phyloP scores from a whole-genome alignment of 257 asterid genomes.

The Solanum dulcamara region DNA sequence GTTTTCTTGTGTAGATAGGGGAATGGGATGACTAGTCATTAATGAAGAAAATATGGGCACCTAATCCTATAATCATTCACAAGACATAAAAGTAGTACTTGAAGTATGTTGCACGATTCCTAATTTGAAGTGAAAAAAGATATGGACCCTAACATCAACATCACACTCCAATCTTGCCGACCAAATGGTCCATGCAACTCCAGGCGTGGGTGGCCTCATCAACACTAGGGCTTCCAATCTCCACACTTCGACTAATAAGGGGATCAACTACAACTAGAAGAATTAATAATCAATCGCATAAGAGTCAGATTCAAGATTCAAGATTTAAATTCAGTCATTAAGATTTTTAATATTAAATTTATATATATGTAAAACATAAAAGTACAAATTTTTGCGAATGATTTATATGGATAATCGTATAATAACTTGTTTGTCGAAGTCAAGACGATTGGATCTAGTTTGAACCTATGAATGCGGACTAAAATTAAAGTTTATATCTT shows the following conservation, averaged over 20 bases:
- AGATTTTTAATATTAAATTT: too few species aligned
- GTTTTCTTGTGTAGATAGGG: neutral
- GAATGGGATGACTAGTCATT: neutral
- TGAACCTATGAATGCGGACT: neutral
- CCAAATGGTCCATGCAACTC: neutral
- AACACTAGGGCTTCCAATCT: neutral
- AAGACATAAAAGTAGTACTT: neutral
- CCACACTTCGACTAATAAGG: neutral
- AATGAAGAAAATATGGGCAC: neutral
- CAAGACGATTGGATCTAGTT: neutral
- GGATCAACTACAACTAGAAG: neutral
- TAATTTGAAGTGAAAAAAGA: neutral
- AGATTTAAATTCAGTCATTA: neutral
- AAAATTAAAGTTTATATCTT: too few species aligned
- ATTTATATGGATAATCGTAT: too few species aligned
- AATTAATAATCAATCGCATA: too few species aligned
- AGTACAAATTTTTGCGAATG: too few species aligned
- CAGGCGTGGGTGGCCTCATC: neutral
- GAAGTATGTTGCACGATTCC: constrained; percentile 1
- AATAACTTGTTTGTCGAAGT: too few species aligned
- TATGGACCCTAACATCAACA: neutral
- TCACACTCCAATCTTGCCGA: neutral
- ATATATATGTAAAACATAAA: too few species aligned
- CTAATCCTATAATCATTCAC: neutral
- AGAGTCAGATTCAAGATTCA: too few species aligned